Conservation (phyloP, 2,329 filamentous ascomycete species). For the Cladosporium velox region DNA sequence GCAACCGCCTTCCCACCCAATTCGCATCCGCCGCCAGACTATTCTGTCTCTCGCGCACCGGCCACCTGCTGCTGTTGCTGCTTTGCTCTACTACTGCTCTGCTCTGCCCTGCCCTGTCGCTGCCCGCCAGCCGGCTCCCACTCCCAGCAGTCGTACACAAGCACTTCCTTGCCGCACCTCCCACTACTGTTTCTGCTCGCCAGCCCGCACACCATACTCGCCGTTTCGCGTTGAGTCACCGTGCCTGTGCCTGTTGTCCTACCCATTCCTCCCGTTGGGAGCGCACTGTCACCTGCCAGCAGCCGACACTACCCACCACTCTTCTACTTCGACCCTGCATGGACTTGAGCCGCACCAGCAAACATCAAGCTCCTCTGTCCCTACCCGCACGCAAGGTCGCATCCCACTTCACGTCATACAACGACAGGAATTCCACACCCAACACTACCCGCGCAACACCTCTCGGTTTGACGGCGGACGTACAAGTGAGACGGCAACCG, state of each 20-base stretch:
- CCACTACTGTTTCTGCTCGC: slow-evolving; percentile 6
- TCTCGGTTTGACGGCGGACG: slow-evolving; percentile 21
- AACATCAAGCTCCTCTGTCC: slow-evolving; percentile 14
- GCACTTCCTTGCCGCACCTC: slow-evolving; percentile 19
- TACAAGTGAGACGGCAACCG: slow-evolving; percentile 21
- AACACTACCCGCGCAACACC: slow-evolving; percentile 11
- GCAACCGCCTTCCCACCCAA: slow-evolving; percentile 15
- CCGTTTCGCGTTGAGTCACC: slow-evolving; percentile 21
- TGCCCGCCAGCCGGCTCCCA: slow-evolving; percentile 1
- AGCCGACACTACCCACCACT: slow-evolving; percentile 8
- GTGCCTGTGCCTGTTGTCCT: slow-evolving; percentile 17
- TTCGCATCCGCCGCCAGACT: slow-evolving; percentile 7
- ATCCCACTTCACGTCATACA: slow-evolving; percentile 20
- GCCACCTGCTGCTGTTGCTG: neutral
- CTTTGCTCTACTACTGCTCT: neutral
- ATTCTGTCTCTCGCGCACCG: slow-evolving; percentile 2
- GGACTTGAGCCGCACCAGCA: slow-evolving; percentile 19
- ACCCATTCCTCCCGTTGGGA: slow-evolving; percentile 18
- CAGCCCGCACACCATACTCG: slow-evolving; percentile 19
- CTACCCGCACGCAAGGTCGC: slow-evolving; percentile 18
- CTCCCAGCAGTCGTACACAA: slow-evolving; percentile 14
- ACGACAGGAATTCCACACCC: neutral
- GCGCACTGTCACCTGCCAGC: slow-evolving; percentile 20
- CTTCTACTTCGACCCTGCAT: slow-evolving; percentile 18
- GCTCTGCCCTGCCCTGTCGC: neutral